Base-by-base conservation (phyloP, 768 basidiomycete genomes). In the Suillus occidentalis region DNA sequence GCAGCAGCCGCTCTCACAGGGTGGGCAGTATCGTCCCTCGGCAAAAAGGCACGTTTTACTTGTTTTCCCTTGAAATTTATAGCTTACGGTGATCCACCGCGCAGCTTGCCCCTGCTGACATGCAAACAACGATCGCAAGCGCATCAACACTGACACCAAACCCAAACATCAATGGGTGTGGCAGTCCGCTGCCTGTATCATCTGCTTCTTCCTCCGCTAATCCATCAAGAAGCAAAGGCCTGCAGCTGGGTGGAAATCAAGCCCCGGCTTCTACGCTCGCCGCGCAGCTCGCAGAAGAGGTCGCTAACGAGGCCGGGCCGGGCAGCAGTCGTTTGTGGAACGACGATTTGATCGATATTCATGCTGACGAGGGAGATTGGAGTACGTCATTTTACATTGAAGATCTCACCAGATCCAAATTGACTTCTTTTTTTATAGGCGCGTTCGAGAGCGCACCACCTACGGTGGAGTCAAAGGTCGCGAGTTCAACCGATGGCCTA, bases 321-420 rank as follows among this genome's bases (percentile, higher is more conserved):
- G 70, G 70, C 3, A 65, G 63, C 3, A 83, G 84, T 71, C 84
- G 84, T 0, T 94, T 92, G 92, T 91, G 88, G 1, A 82, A 77
- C 56, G 89, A 85, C 9, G 92, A 98, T 75, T 75, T 98, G 63
- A 97, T 98, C 74, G 95, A 99, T 72, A 89, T 98, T 5, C 89
- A 95, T 71, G 95, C 92, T 0, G 96, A 99, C 70, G 85, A 89
- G 31, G 96, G 89, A 70, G 97, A 98, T 73, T 99, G 96, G 96
- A 91, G 96, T 92, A 73, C 73, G 89, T 82, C 4, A 14, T 64
- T 22, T 42, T n/a, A 45, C 55, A 53, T 55, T 31, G 10, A 28
- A 25, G 25, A 31, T 31, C 12, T 59, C 58, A 42, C 18, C 12
- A 7, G 34, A 34, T 34, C 20, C 14, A 2, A 2, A 45, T 1